Evolutionary conservation across 176 grass and related monocot species (phyloP).

Genomic region (Puccinellia tenuiflora): DNA sequence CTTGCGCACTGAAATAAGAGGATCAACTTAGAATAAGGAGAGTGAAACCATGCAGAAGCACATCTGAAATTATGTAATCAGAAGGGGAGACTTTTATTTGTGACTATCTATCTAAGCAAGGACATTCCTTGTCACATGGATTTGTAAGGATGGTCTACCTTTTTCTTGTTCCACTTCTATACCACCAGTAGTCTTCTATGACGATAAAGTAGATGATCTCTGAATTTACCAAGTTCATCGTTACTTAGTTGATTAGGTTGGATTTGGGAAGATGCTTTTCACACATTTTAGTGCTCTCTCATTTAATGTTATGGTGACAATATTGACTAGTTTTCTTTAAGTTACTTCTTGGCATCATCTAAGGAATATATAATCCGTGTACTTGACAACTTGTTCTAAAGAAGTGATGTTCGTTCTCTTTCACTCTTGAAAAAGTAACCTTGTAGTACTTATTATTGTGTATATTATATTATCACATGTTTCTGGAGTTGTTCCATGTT

Average conservation of each 20-base stretch:
- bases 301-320: not conserved
- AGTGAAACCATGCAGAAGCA: not conserved
- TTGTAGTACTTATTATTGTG: not conserved
- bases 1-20: not conserved
- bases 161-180: not conserved
- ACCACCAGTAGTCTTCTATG: not conserved
- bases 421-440: not conserved
- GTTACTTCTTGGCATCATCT: not conserved
- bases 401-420: not conserved
- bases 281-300: not conserved
- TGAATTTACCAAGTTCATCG: not conserved
- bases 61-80: not conserved
- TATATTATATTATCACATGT: not conserved
- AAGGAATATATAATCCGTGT: not conserved
- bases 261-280: not conserved
- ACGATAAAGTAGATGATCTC: too few relatives aligned
- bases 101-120: not conserved
- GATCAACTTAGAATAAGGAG: not conserved
- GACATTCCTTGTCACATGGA: not conserved
- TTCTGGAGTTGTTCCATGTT: slow-evolving; percentile 1
- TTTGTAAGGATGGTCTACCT: not conserved
- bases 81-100: not conserved
- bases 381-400: not conserved
- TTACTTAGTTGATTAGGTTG: not conserved
- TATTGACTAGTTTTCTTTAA: not conserved